These are phyloP conservation scores for Sergeia podlipaevii DNA, from an alignment of 208 protist genomes.

Conservation along the genomic window DNA sequence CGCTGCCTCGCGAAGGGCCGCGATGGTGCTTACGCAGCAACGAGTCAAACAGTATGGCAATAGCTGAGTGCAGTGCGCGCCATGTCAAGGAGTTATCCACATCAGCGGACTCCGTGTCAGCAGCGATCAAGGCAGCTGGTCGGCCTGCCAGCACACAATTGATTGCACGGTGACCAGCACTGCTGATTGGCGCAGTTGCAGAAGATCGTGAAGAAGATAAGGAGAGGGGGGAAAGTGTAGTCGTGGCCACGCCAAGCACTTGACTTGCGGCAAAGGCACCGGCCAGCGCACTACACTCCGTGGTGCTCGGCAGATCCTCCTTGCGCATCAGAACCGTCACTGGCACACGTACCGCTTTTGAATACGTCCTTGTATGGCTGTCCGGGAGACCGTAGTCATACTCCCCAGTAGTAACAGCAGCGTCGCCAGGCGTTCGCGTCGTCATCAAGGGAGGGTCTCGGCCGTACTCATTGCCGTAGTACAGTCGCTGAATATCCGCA, in stretches of 20 bases:
- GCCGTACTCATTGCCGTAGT: constrained; percentile 10
- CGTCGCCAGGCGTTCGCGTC: not conserved
- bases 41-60: constrained; percentile 24
- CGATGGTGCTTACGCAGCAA: no score
- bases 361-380: not conserved
- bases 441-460: not conserved
- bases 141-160: constrained; percentile 24
- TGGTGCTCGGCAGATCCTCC: constrained; percentile 7
- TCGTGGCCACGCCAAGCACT: not conserved
- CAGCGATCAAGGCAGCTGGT: constrained; percentile 24
- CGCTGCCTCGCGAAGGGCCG: no score
- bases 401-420: no score
- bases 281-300: no score
- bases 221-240: not conserved
- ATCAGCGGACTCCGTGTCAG: constrained; percentile 30
- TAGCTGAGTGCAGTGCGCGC: constrained; percentile 25
- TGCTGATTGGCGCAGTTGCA: constrained; percentile 1
- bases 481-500: not conserved
- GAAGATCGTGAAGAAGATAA: not conserved
- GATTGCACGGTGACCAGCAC: constrained; percentile 16
- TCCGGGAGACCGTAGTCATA: no score
- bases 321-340: constrained; percentile 17
- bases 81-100: constrained; percentile 24
- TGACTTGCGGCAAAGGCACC: no score
- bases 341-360: constrained; percentile 10